Conservation (phyloP, 1,284 basidiomycete species). For the Uromyces viciae-fabae region DNA sequence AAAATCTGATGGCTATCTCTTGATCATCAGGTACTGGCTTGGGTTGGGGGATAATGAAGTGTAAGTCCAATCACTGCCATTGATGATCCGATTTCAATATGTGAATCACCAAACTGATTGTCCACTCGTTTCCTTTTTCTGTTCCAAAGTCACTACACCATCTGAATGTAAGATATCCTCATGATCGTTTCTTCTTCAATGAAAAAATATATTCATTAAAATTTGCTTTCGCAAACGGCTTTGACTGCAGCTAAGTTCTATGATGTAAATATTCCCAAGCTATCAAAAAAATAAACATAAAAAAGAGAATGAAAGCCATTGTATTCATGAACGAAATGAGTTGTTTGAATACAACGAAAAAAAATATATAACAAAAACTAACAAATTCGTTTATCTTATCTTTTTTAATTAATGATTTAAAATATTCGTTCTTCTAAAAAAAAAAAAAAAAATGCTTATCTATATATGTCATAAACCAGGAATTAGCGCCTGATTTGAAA, state of each 20-base stretch:
- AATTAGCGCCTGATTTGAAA: slow-evolving; percentile 29
- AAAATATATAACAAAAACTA: not conserved
- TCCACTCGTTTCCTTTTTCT: not conserved
- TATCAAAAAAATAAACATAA: not conserved
- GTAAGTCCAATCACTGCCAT: not conserved
- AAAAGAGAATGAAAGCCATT: not conserved
- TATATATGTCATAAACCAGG: too few species aligned
- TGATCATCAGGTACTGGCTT: slow-evolving; percentile 21
- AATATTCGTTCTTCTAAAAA: too few species aligned
- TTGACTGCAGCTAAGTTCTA: slow-evolving; percentile 17
- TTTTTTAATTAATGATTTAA: too few species aligned
- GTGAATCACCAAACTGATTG: not conserved
- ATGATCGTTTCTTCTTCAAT: not conserved
- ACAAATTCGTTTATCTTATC: too few species aligned
- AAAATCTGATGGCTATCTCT: not conserved
- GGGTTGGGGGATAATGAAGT: slow-evolving; percentile 38
- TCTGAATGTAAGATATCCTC: slow-evolving; percentile 22
- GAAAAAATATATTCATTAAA: not conserved
- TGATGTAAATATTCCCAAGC: slow-evolving; percentile 4
- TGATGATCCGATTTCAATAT: not conserved
- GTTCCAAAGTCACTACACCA: slow-evolving; percentile 17
- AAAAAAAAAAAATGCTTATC: too few species aligned
- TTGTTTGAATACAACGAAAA: not conserved
- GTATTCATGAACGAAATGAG: too few species aligned
- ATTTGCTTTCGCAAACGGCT: not conserved